phyloP scores from a whole-genome alignment of 208 protist genomes.

The Trypanosoma grayi region DNA sequence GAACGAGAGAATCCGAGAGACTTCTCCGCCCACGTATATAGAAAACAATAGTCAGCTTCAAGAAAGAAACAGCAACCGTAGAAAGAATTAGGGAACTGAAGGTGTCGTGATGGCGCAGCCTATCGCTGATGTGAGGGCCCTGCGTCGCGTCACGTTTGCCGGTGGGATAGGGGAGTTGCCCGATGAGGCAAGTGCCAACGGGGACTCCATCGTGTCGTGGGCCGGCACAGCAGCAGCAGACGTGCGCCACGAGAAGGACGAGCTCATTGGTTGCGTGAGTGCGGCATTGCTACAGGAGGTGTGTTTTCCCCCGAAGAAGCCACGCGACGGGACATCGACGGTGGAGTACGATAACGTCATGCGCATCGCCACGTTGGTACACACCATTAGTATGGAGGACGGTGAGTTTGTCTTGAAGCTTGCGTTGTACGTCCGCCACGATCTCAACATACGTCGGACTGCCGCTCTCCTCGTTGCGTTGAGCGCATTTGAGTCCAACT shows the following conservation, averaged over 20 bases:
- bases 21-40: no score
- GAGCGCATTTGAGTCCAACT: conserved; percentile 66
- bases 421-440: conserved; percentile 88
- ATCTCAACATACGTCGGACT: conserved; percentile 90
- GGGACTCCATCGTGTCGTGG: neutral
- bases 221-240: conserved; percentile 16
- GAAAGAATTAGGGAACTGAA: no score
- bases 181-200: neutral
- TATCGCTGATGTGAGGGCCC: no score
- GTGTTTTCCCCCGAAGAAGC: neutral
- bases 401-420: conserved; percentile 92
- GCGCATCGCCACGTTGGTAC: conserved; percentile 53
- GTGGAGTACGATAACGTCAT: neutral
- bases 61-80: no score
- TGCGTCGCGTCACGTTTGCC: no score
- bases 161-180: no score
- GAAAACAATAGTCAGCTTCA: no score
- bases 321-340: neutral
- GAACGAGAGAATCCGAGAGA: no score
- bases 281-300: conserved; percentile 76
- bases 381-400: conserved; percentile 56
- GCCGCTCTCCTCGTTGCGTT: conserved; percentile 90
- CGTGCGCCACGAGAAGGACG: conserved; percentile 57
- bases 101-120: no score
- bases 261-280: conserved; percentile 77